Evolutionary conservation across 345 rosid species (phyloP).

Genomic region (Bruguiera sexangula): DNA sequence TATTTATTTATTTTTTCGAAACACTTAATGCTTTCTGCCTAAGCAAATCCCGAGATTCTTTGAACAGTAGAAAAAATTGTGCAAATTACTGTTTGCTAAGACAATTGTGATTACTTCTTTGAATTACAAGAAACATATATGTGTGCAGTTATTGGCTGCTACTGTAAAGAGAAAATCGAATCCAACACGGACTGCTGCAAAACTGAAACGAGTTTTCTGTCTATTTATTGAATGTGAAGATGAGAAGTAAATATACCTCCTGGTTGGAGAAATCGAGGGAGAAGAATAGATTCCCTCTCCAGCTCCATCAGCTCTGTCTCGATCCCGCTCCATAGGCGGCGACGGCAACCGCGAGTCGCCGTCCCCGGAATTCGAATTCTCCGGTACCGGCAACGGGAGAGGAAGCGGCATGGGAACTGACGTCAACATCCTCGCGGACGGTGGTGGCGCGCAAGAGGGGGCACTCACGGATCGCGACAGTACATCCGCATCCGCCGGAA

Average conservation of each 20-base stretch:
- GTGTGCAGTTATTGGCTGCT: too few relatives aligned
- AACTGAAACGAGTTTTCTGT: not conserved
- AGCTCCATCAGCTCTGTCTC: conserved; percentile 26
- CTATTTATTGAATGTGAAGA: too few relatives aligned
- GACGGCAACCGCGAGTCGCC: conserved; percentile 39
- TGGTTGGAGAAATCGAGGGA: conserved; percentile 31
- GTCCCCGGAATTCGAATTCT: conserved; percentile 18
- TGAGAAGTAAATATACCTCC: conserved; percentile 33
- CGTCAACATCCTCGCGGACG: conserved; percentile 24
- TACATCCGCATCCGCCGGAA: not conserved
- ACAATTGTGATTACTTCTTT: too few relatives aligned
- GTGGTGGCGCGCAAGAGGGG: conserved; percentile 3
- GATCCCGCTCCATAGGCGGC: conserved; percentile 35
- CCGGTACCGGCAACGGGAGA: conserved; percentile 58
- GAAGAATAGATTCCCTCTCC: conserved; percentile 31
- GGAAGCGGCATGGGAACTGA: conserved; percentile 42
- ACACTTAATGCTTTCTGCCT: too few relatives aligned
- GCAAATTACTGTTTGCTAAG: too few relatives aligned
- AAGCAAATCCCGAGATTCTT: too few relatives aligned
- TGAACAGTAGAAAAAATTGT: too few relatives aligned
- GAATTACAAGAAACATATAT: too few relatives aligned
- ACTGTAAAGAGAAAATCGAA: too few relatives aligned
- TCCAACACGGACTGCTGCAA: too few relatives aligned
- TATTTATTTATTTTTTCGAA: too few relatives aligned
- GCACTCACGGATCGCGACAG: conserved; percentile 32